Evolutionary conservation across 441 rosid species (phyloP).

Genomic region (Pelargonium myrrhifolium): DNA sequence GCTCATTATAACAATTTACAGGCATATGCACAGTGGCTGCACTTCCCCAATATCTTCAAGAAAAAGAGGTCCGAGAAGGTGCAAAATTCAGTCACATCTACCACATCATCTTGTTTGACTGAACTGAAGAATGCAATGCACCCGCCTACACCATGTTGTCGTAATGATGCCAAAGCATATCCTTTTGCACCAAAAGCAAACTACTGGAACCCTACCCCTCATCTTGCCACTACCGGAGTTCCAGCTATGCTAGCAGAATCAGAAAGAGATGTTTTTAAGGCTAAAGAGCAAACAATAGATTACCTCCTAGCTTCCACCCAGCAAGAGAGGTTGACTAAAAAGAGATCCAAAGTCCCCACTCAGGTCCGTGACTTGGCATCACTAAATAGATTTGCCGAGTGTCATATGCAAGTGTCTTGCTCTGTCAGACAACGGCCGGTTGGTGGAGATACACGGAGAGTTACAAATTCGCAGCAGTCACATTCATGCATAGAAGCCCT

Average conservation of each 20-base stretch:
- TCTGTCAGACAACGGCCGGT: conserved; percentile 3
- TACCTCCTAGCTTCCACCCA: conserved; percentile 21
- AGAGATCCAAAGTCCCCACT: conserved; percentile 47
- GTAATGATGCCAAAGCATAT: conserved; percentile 11
- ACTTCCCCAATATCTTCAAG: conserved; percentile 30
- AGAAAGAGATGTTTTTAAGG: conserved; percentile 21
- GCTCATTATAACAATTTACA: conserved; percentile 30
- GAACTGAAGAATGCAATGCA: conserved; percentile 19
- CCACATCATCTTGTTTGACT: conserved; percentile 27
- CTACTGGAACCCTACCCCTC: conserved; percentile 22
- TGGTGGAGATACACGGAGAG: conserved; percentile 12
- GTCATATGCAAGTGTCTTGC: conserved; percentile 16
- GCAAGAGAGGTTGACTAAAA: conserved; percentile 35
- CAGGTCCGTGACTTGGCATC: conserved; percentile 38
- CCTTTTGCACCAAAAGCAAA: conserved; percentile 19
- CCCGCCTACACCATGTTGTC: conserved; percentile 18
- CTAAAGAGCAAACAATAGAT: conserved; percentile 24
- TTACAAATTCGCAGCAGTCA: conserved; percentile 19
- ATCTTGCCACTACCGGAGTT: conserved; percentile 14
- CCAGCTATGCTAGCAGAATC: conserved; percentile 24
- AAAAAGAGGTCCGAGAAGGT: conserved; percentile 44
- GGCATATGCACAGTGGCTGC: conserved; percentile 31
- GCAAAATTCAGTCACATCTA: conserved; percentile 26
- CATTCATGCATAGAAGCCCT: conserved; percentile 30
- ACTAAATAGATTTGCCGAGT: conserved; percentile 27